Evolutionary conservation across 495 filamentous ascomycete species (phyloP), one percentile per base, ranked within the genome.

Genomic region (Friedmanniomyces endolithicus): DNA sequence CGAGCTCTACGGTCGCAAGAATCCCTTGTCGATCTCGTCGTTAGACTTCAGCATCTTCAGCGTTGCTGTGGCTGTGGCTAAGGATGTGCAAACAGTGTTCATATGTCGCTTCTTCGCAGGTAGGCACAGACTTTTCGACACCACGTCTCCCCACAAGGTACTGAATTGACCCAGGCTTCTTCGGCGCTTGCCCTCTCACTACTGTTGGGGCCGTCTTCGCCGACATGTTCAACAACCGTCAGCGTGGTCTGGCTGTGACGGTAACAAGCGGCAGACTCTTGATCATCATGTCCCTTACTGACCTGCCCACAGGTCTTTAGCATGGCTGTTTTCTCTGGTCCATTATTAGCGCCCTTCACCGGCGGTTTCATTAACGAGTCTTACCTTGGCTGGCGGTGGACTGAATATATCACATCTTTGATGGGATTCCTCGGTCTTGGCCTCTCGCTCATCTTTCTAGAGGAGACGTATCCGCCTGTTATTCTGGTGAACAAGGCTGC

Each of bases 341-440:
- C 89, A 0, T 72, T 94, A 6, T 67, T 90, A 8, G 87, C 85
- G 0, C 87, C 88, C 6, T 90, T 90, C 52, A 78, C 90, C 57
- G 87, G 88, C 52, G 89, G 88, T 9, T 94, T 89, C 72, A 90
- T 90, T 57, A 71, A 82, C 11, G 73, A 80, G 35, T 69, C 66
- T 24, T 69, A 83, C 63, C 74, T 82, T 2, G 85, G 84, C 49
- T 95, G 89, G 89, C 78, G 87, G 45, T 95, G 87, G 87, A 94
- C 88, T 4, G 78, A 84, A 64, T 94, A 85, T 58, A 63, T 82
- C 41, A 73, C 75, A 14, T 74, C 79, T 9, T 80, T 94, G 54
- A 87, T 94, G 83, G 88, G 87, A 49, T 82, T 79, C 57, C 50
- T 80, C 14, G 80, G 84, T n/a, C 82, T 94, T 58, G 53, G 68